Percentiles rank a stretch among this genome's conserved stretches.
Evolutionary conservation across 176 grass and related monocot species (phyloP).

Genomic region (Zoysia japonica): DNA sequence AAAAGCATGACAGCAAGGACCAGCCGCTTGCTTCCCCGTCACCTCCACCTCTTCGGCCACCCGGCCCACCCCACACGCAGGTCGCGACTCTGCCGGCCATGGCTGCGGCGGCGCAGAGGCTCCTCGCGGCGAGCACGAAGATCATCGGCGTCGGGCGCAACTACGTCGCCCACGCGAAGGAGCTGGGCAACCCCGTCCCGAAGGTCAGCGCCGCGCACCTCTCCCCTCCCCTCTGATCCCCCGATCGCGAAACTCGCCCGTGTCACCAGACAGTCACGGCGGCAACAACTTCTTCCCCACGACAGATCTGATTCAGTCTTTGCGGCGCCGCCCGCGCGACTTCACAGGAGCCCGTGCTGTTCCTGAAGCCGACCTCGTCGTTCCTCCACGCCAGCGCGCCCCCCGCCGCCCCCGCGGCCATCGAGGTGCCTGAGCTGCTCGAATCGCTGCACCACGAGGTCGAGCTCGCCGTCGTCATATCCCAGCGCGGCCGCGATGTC

Average conservation of each 20-base stretch:
- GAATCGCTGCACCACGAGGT: constrained; percentile 93
- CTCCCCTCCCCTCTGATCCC: no score
- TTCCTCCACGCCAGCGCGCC: constrained; percentile 68
- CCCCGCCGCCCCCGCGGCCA: constrained; percentile 52
- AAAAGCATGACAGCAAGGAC: no score
- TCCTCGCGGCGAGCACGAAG: constrained; percentile 75
- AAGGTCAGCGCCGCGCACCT: constrained; percentile 46
- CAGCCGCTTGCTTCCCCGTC: neutral
- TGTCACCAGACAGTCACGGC: neutral
- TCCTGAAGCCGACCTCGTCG: constrained; percentile 94
- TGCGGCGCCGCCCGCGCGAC: neutral
- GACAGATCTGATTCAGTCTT: neutral
- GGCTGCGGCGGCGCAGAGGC: constrained; percentile 43
- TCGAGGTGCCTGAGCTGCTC: constrained; percentile 83
- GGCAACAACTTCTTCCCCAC: neutral
- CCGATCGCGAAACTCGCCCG: neutral
- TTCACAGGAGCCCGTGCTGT: constrained; percentile 85
- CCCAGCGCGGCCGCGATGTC: constrained; percentile 66
- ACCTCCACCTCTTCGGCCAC: neutral
- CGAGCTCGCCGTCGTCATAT: constrained; percentile 91
- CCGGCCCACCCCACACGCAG: neutral
- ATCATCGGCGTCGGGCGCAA: constrained; percentile 85
- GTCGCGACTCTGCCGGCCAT: neutral
- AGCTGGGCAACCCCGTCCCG: constrained; percentile 76
- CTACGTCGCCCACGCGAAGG: constrained; percentile 84